Base-by-base conservation (phyloP, 208 protist species). In the Leishmania amazonensis region DNA sequence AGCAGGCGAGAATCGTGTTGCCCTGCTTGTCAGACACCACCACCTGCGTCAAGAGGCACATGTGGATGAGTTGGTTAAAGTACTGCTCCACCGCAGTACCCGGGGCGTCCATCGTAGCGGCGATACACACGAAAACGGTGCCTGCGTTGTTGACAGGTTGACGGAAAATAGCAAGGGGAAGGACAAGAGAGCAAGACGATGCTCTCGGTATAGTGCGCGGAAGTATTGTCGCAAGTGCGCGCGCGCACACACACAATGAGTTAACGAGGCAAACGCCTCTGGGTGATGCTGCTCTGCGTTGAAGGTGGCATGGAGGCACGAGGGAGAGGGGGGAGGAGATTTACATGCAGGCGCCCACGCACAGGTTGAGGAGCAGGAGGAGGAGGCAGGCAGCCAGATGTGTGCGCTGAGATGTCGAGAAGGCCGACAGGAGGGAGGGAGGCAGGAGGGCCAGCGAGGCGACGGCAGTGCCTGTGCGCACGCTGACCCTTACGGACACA, bases 1-100 rank as follows among this genome's bases (percentile, higher is more conserved):
- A 94, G 81, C 92, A 97, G 3, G 85, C 86, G n/a, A 98, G 81
- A 70, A 96, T 89, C 58, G 89, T 96, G 79, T 91, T 90, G 35
- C 93, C 95, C 76, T 96, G 87, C 73, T 87, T 85, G 85, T 98
- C 93, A 9, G 95, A 95, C 2, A 98, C 86, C 38, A 96, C 84
- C 6, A 96, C 85, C 84, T 96, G 92, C 2, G 93, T 89, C 19
- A 97, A 79, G 11, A 97, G 89, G 2, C 85, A 72, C 92, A 97
- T 93, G 76, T 93, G 81, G 15, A 96, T 94, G 72, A 98, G 93
- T 76, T 96, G 90, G 75, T 95, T 95, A 83, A 97, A 95, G 85
- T 93, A 98, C 85, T 96, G 91, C 91, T 96, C 91, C 70, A 98
- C 84, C 7, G 91, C 92, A 67, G 93, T 95, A 7, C 89, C 83